Base-by-base conservation (phyloP, 495 filamentous ascomycete genomes). In the Cercophora sp. region DNA sequence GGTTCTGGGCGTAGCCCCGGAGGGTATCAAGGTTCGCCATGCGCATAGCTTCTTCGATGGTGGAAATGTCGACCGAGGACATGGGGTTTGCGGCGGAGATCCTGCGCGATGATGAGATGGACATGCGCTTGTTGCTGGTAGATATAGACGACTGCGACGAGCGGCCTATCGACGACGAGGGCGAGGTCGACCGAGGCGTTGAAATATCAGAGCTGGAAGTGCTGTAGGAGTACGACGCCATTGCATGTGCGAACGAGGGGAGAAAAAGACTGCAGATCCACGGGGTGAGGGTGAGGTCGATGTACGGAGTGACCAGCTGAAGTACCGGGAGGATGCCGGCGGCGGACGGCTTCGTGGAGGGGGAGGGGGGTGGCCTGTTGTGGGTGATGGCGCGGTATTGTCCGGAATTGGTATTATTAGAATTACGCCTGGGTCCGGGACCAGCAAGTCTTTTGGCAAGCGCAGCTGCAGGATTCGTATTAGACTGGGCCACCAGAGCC, bases 1-100 rank as follows among this genome's bases (percentile, higher is more conserved):
- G 65, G 49, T 76, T 72, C 54, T 76, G 72, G 52, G 68, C 58
- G 64, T 81, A 81, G 34, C 78, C 78, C 50, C 71, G 69, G 32
- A 79, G 65, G 10, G 69, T 70, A 54, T 80, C 77, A 42, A 81
- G 71, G 52, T 72, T 65, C 35, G 78, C 73, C 69, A 76, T 71
- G 45, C 71, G 75, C 74, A 80, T 78, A 47, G 70, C 64, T 52
- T 75, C 69, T 61, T 80, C 76, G 44, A 79, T 75, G 55, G 75
- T 71, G n/a, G 66, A 22, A 26, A 78, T 67, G 50, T 80, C 77
- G 51, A 79, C 71, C 5, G 76, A 65, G 44, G 72, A 75, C 71
- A 80, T 74, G 48, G 77, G 78, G 67, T 81, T 79, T 23, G 77
- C 65, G 22, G 70, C 68, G 13, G 76, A 75, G 36, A 75, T 74